These are phyloP conservation scores for Mangifera indica DNA, from an alignment of 345 rosid genomes.

Conservation along the genomic window DNA sequence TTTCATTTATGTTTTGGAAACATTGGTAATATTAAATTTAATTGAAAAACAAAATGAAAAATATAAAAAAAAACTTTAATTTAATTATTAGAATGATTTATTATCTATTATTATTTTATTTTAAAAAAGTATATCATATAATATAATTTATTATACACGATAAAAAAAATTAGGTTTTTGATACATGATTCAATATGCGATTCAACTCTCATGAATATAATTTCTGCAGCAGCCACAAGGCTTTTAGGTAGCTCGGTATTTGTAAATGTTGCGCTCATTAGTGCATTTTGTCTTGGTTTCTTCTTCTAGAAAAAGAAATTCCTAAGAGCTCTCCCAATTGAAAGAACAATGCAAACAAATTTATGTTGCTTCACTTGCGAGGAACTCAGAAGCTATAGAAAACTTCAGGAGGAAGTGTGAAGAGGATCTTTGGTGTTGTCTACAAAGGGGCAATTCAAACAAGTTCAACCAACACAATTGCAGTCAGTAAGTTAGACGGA, in stretches of 20 bases:
- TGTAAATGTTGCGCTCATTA: constrained; percentile 17
- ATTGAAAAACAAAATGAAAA: too few relatives aligned
- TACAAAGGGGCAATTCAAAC: constrained; percentile 26
- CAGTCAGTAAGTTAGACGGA: constrained; percentile 40
- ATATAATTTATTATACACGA: too few relatives aligned
- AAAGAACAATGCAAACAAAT: constrained; percentile 17
- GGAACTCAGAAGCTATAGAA: constrained; percentile 28
- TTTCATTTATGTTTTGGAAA: too few relatives aligned
- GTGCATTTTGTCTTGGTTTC: constrained; percentile 10
- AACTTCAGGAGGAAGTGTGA: constrained; percentile 32
- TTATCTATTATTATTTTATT: too few relatives aligned
- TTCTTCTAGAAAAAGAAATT: constrained; percentile 17
- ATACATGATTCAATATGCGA: too few relatives aligned
- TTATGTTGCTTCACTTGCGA: constrained; percentile 21
- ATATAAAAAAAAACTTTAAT: too few relatives aligned
- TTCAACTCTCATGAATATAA: too few relatives aligned
- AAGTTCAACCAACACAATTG: constrained; percentile 15
- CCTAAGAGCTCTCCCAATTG: not conserved
- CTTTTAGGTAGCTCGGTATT: constrained; percentile 32
- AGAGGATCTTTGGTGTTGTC: constrained; percentile 31
- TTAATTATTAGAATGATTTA: too few relatives aligned
- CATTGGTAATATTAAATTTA: too few relatives aligned
- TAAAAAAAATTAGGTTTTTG: too few relatives aligned
- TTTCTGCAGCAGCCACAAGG: constrained; percentile 3
- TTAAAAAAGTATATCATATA: too few relatives aligned